A percentile compares a stretch with the other conserved stretches of the same genome.
These are phyloP conservation scores for Plantago lanceolata DNA, from an alignment of 305 asterid species.

Conservation along the genomic window DNA sequence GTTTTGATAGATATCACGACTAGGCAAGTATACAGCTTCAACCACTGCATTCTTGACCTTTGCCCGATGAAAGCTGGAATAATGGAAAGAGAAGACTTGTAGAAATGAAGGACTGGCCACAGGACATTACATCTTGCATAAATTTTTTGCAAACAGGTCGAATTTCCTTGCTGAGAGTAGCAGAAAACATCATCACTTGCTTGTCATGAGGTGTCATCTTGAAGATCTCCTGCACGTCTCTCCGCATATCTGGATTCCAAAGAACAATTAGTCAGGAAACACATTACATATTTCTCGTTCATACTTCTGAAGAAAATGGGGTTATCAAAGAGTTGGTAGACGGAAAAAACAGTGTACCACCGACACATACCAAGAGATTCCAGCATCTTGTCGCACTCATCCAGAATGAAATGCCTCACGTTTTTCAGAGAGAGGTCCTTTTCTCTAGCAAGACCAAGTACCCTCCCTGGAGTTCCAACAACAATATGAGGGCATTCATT, in stretches of 20 bases:
- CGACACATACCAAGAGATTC: conserved; percentile 73
- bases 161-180: conserved; percentile 88
- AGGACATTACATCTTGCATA: conserved; percentile 94
- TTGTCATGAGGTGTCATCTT: conserved; percentile 93
- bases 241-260: conserved; percentile 65
- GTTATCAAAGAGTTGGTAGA: conserved; percentile 1
- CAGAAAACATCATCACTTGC: conserved; percentile 96
- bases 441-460: conserved; percentile 79
- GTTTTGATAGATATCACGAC: conserved; percentile 34
- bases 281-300: not conserved
- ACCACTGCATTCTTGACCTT: conserved; percentile 46
- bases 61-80: conserved; percentile 50
- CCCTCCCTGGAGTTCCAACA: conserved; percentile 87
- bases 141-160: conserved; percentile 92
- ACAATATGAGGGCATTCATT: conserved; percentile 91
- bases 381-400: conserved; percentile 92
- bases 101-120: conserved; percentile 70
- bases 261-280: conserved; percentile 9
- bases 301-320: not conserved
- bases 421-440: conserved; percentile 69
- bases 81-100: conserved; percentile 51
- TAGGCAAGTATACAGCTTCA: conserved; percentile 44
- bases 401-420: conserved; percentile 86
- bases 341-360: not conserved
- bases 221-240: conserved; percentile 90